Evolutionary conservation across 2,329 filamentous ascomycete species (phyloP), one percentile per base, ranked within the genome.

Genomic region (Alternaria consortialis): DNA sequence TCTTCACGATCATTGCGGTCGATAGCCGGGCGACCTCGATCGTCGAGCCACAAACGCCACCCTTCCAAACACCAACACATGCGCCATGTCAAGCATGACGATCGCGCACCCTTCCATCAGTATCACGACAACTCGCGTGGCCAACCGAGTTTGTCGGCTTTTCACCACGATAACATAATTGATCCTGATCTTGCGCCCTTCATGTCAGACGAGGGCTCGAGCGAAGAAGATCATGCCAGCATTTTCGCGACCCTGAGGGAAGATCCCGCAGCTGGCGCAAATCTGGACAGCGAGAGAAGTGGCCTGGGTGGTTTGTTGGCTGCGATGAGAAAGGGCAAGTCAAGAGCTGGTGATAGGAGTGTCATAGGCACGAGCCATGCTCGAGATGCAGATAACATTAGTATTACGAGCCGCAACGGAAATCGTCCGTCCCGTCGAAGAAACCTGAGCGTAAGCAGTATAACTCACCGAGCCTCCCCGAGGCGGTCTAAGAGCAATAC

Each of bases 91-190:
- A 95, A 91, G 74, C 83, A 88, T 17, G 92, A 96, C 60, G 92
- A 97, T 63, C 87, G 92, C 58, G 94, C 92, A 0, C 95, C 95
- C 0, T 98, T 98, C 68, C 92, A 92, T 71, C 85, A 93, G 56
- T 91, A 90, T 60, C 85, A 88, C 11, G 88, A 96, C 53, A 90
- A 93, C 60, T 81, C 85, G 48, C 82, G 84, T 4, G 88, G 86
- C 64, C 90, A 89, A 65, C 82, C 87, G 7, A 88, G 88, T 42
- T 85, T 97, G 36, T 90, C 94, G 15, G 93, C 93, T n/a, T 98
- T 99, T 70, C 95, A 99, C 76, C 93, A 95, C 74, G 95, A 99
- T 81, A 98, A 95, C 74, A 97, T 99, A 69, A 98, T 99, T 69
- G 95, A 99, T 75, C 95, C 95, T 1, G 95, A 99, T 73, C 83